phyloP scores from a whole-genome alignment of 1,284 basidiomycete genomes.

The Cystobasidiaceae sp. region DNA sequence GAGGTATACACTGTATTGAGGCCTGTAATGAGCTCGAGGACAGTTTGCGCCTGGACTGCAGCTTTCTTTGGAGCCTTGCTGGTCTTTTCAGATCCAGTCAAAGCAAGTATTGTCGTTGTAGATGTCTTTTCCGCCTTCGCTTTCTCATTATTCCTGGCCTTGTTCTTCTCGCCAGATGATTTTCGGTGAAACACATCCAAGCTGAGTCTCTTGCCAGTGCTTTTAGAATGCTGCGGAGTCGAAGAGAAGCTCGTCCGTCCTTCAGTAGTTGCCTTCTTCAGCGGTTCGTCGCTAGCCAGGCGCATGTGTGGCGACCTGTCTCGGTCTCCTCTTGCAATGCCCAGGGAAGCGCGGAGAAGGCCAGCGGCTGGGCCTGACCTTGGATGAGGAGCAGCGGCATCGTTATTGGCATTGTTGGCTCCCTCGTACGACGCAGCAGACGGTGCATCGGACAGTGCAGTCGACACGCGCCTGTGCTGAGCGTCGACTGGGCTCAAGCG shows the following conservation, averaged over 20 bases:
- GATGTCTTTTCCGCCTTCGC: neutral
- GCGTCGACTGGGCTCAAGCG: neutral
- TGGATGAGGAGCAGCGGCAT: neutral
- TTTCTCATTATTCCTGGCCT: neutral
- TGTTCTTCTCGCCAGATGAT: neutral
- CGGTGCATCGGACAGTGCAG: neutral
- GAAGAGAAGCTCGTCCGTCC: conserved; percentile 1
- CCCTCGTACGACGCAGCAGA: neutral
- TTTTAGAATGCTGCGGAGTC: neutral
- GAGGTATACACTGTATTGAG: conserved; percentile 6
- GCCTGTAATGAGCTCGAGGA: conserved; percentile 10
- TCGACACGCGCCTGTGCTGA: neutral
- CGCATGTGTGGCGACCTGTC: neutral
- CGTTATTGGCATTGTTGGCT: neutral
- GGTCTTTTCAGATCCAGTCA: neutral
- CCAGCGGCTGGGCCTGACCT: neutral
- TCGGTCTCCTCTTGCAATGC: neutral
- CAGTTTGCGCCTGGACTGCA: neutral
- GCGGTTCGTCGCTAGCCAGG: neutral
- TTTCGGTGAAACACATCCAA: neutral
- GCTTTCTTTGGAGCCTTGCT: neutral
- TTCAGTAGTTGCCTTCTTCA: neutral
- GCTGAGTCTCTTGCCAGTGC: neutral
- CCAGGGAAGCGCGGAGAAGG: neutral
- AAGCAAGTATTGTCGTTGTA: neutral